Percentiles rank a stretch among this genome's conserved stretches.
Evolutionary conservation across 345 rosid genomes (phyloP).

Genomic region (Brassica carinata): DNA sequence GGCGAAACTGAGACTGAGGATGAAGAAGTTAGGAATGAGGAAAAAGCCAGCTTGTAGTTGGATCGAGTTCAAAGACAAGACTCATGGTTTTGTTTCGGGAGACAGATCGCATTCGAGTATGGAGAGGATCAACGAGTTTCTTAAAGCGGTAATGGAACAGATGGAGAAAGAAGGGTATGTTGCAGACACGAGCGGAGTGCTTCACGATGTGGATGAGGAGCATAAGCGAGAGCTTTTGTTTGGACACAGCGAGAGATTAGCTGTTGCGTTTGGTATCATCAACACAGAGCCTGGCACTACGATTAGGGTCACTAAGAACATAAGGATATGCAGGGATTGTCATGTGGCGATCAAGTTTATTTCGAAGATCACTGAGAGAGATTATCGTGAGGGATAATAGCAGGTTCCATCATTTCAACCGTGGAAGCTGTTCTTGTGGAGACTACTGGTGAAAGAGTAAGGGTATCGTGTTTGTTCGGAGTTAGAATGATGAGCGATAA

Average conservation of each 20-base stretch:
- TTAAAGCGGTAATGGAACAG: constrained; percentile 51
- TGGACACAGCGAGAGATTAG: constrained; percentile 74
- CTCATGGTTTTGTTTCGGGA: constrained; percentile 72
- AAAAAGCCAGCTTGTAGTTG: constrained; percentile 86
- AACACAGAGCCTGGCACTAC: constrained; percentile 66
- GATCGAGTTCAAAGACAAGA: constrained; percentile 67
- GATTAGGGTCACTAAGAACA: constrained; percentile 68
- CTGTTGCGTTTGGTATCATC: constrained; percentile 71
- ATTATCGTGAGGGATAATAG: constrained; percentile 74
- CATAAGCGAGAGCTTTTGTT: constrained; percentile 59
- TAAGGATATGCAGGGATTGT: constrained; percentile 68
- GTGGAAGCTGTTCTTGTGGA: constrained; percentile 73
- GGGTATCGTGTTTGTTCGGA: background rate
- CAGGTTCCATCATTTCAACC: constrained; percentile 74
- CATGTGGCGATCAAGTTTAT: constrained; percentile 56
- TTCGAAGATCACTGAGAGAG: constrained; percentile 47
- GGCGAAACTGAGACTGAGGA: constrained; percentile 50
- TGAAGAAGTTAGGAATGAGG: constrained; percentile 60
- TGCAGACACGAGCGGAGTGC: constrained; percentile 66
- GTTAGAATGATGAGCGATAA: background rate
- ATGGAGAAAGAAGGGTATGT: constrained; percentile 77
- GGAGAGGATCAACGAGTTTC: constrained; percentile 50
- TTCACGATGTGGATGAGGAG: constrained; percentile 74
- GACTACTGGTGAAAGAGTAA: constrained; percentile 64
- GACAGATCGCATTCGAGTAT: constrained; percentile 66